Base-by-base conservation (phyloP, 352 stramenopile species). In the Pseudoperonospora humuli region DNA sequence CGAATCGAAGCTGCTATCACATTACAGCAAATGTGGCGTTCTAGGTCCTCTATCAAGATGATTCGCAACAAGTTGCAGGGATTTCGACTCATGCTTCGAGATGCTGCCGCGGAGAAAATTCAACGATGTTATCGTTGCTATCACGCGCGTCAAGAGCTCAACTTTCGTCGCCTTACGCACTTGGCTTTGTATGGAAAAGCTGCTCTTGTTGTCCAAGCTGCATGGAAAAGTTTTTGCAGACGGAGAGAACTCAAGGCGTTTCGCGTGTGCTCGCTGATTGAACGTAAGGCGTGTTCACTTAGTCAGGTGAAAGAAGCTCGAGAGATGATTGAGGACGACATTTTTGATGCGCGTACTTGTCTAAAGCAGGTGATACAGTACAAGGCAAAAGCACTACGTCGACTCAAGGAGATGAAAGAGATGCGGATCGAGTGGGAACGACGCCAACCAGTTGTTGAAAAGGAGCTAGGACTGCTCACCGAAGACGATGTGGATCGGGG, bases 361-460 rank as follows among this genome's bases (percentile, higher is more conserved):
- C 45, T 86, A 2, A 83, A 83, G 39, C 72, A 71, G 1, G 41
- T 86, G n/a, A 66, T 82, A 48, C 80, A 80, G 50, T 84, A n/a
- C n/a, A n/a, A n/a, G n/a, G n/a, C n/a, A n/a, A n/a, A n/a, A n/a
- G n/a, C n/a, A n/a, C n/a, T n/a, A n/a, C 61, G 71, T 5, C 72
- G 76, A 6, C 75, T 86, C 31, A 78, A 82, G 29, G 76, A 92
- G 51, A 53, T 92, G 17, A 86, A 86, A 40, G 64, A 67, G 1
- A 87, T 86, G 68, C 70, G 68, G 8, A 61, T 89, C 37, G 73
- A 89, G n/a, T 92, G 79, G 75, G 76, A 92, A 46, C 63, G 75
- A 13, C 70, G 76, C 6, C 75, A 86, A 32, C 75, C 78, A 0
- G 60, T 82, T 0, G 67, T 91, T 1, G 74, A 84, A n/a, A 81